Evolutionary conservation across 768 basidiomycete species (phyloP).

Genomic region (Cystobasidiopsis lactophilus): DNA sequence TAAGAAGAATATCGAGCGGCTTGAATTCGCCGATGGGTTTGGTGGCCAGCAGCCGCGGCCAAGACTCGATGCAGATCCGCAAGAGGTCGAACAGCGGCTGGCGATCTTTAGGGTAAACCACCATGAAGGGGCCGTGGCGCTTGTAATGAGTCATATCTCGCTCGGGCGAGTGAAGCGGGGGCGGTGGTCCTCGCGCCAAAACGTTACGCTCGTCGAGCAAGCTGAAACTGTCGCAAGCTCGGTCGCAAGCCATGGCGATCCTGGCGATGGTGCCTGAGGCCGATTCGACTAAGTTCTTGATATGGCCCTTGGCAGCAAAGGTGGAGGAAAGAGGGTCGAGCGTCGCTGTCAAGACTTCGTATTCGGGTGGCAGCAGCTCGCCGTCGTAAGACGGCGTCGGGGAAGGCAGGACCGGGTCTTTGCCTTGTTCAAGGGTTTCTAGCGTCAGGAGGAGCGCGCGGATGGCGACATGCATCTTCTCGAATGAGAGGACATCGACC

Average conservation of each 20-base stretch:
- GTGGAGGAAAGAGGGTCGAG: slow-evolving; percentile 42
- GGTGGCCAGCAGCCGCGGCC: slow-evolving; percentile 53
- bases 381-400: not conserved
- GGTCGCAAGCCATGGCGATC: slow-evolving; percentile 40
- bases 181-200: slow-evolving; percentile 1
- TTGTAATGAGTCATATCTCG: slow-evolving; percentile 29
- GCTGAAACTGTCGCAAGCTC: slow-evolving; percentile 49
- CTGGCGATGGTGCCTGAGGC: slow-evolving; percentile 36
- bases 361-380: slow-evolving; percentile 11
- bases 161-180: not conserved
- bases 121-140: slow-evolving; percentile 41
- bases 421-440: slow-evolving; percentile 48
- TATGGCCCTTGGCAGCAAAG: slow-evolving; percentile 39
- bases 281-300: slow-evolving; percentile 50
- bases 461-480: slow-evolving; percentile 49
- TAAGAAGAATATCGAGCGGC: slow-evolving; percentile 53
- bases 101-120: slow-evolving; percentile 44
- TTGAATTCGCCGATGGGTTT: slow-evolving; percentile 34
- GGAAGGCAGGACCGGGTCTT: slow-evolving; percentile 56
- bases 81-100: slow-evolving; percentile 46
- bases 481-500: slow-evolving; percentile 33
- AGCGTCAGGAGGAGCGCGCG: slow-evolving; percentile 57
- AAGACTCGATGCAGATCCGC: slow-evolving; percentile 53
- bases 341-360: slow-evolving; percentile 39
- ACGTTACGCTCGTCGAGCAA: slow-evolving; percentile 62